phyloP scores from a whole-genome alignment of 2,329 filamentous ascomycete genomes.

The Calonectria naviculata region DNA sequence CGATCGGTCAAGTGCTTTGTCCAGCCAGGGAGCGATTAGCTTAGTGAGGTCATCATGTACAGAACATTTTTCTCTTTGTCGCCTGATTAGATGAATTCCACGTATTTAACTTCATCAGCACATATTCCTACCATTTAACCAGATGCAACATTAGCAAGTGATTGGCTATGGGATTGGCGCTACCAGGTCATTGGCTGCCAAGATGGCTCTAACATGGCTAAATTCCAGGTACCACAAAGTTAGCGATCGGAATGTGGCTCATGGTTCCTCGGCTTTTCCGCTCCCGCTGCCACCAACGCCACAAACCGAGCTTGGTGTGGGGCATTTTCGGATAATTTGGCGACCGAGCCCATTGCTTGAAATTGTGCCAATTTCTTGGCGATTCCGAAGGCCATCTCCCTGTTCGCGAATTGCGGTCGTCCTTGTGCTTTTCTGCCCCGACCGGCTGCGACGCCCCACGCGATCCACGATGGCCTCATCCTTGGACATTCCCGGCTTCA shows the following conservation, averaged over 20 bases:
- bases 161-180: no score
- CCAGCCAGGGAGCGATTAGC: no score
- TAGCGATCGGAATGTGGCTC: not conserved
- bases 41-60: no score
- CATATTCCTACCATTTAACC: no score
- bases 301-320: not conserved
- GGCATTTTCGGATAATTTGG: not conserved
- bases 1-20: no score
- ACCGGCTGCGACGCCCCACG: not conserved
- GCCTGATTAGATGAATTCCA: no score
- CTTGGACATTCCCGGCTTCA: not conserved
- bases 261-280: not conserved
- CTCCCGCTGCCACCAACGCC: not conserved
- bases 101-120: no score
- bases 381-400: not conserved
- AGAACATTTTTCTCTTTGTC: no score
- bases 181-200: no score
- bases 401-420: not conserved
- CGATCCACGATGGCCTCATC: not conserved
- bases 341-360: not conserved
- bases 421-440: not conserved
- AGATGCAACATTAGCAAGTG: no score
- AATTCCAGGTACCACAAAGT: not conserved
- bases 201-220: no score
- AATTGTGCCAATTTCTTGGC: not conserved